phyloP scores from a whole-genome alignment of 1,284 basidiomycete genomes.

The Puccinia hordei region DNA sequence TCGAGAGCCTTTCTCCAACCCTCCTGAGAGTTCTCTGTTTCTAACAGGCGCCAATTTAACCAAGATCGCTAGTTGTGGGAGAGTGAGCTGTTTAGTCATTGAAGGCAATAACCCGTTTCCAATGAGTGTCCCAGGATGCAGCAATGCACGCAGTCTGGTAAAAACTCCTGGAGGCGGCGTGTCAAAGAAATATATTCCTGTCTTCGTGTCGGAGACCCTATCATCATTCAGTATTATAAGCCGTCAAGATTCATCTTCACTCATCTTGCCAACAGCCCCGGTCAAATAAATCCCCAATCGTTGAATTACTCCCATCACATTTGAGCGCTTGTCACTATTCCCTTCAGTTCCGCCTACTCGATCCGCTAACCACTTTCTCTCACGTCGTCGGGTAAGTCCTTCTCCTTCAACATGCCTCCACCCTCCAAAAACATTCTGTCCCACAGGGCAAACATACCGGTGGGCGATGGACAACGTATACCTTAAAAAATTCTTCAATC shows the following conservation, averaged over 20 bases:
- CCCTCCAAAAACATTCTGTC: not conserved
- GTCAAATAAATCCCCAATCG: conserved; percentile 7
- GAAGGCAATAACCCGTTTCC: not conserved
- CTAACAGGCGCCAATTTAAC: not conserved
- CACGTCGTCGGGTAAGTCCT: conserved; percentile 9
- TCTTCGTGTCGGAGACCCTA: conserved; percentile 28
- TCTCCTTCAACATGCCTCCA: not conserved
- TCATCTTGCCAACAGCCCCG: not conserved
- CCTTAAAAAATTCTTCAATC: not conserved
- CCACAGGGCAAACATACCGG: not conserved
- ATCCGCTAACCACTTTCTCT: not conserved
- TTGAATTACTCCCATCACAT: not conserved
- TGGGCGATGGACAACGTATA: not conserved
- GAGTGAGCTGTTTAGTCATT: not conserved
- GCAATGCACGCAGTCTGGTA: conserved; percentile 4
- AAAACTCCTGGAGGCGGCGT: conserved; percentile 25
- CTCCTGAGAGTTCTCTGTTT: not conserved
- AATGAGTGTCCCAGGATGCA: conserved; percentile 18
- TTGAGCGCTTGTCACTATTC: conserved; percentile 22
- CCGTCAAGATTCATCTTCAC: conserved; percentile 1
- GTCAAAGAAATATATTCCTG: conserved; percentile 34
- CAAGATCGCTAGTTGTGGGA: conserved; percentile 15
- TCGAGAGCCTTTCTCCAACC: not conserved
- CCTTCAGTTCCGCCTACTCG: not conserved
- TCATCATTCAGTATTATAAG: conserved; percentile 26